Base-by-base conservation (phyloP, 495 filamentous ascomycete genomes). In the Gamarada debralockiae region DNA sequence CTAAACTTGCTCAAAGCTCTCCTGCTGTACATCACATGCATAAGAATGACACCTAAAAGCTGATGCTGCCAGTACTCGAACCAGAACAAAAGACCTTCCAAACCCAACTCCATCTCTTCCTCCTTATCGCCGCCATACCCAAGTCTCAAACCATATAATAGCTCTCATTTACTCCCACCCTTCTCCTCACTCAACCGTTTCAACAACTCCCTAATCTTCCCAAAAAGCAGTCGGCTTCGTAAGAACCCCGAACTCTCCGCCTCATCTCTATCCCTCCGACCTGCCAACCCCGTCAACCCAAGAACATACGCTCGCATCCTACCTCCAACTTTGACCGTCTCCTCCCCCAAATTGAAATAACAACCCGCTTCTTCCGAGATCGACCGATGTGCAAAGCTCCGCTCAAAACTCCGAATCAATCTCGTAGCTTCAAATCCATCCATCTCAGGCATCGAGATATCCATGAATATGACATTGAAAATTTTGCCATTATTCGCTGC, bases 401-500 rank as follows among this genome's bases (percentile, higher is more conserved):
- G 66, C 63, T 90, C 87, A 36, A 82, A 73, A 17, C 68, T 66
- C 20, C 85, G 74, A 49, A 89, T 87, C 4, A 73, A 65, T 1
- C 73, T 69, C 2, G 85, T 87, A 12, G 84, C 77, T 47, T 78
- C 78, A 27, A 87, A 65, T 3, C 85, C 85, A 50, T 86, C 78
- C 77, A 89, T 79, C 0, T 87, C 67, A 0, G 86, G 86, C 86
- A 90, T 90, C 52, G 74, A 79, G 39, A 89, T 80, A 53, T 87
- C 59, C 59, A 63, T 63, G 45, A 63, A 59, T 4, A 63, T 53
- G 7, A 57, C 18, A 42, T 63, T 56, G 31, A 53, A 59, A 14
- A 29, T 41, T 12, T 37, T 22, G 1, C 23, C 27, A 24, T 23
- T 13, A 7, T 38, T 27, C 21, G 36, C 18, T 8, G 29, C 29